phyloP scores from a whole-genome alignment of 768 basidiomycete genomes.

The Pisolithus microcarpus region DNA sequence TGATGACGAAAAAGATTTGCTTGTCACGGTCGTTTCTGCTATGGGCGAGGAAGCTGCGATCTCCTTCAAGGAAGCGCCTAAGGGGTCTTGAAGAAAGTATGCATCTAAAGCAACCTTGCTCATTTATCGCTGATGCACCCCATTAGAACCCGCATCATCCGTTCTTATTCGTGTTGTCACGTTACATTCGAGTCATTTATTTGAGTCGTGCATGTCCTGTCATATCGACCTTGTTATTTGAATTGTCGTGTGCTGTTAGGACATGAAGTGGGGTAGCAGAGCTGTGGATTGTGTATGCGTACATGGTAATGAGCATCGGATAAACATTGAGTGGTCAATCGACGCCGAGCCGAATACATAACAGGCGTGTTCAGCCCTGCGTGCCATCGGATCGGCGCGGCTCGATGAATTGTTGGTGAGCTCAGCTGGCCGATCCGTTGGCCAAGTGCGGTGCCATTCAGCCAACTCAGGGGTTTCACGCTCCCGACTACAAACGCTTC shows the following conservation, averaged over 20 bases:
- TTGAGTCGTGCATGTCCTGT: slow-evolving; percentile 21
- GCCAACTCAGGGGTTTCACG: neutral
- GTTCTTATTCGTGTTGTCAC: neutral
- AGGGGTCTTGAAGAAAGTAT: slow-evolving; percentile 32
- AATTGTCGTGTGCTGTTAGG: slow-evolving; percentile 21
- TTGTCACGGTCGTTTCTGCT: slow-evolving; percentile 79
- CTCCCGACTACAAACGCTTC: neutral
- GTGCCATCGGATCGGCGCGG: too few species aligned
- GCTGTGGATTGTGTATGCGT: neutral
- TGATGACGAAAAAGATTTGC: slow-evolving; percentile 80
- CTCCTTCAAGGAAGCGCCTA: slow-evolving; percentile 84
- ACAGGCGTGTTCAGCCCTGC: too few species aligned
- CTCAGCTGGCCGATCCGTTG: neutral
- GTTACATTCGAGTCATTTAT: slow-evolving; percentile 14
- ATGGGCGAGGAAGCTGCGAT: slow-evolving; percentile 94
- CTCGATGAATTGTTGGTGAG: neutral
- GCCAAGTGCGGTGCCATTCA: neutral
- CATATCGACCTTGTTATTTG: slow-evolving; percentile 16
- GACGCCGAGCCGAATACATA: too few species aligned
- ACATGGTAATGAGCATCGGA: neutral
- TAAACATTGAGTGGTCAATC: neutral
- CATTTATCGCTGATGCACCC: too few species aligned
- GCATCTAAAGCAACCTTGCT: slow-evolving; percentile 7
- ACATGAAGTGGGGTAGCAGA: slow-evolving; percentile 2
- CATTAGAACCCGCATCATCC: too few species aligned